A percentile compares a stretch with the other conserved stretches of the same genome.
Conservation (phyloP, 2,329 filamentous ascomycete species). For the Alternaria alternata region DNA sequence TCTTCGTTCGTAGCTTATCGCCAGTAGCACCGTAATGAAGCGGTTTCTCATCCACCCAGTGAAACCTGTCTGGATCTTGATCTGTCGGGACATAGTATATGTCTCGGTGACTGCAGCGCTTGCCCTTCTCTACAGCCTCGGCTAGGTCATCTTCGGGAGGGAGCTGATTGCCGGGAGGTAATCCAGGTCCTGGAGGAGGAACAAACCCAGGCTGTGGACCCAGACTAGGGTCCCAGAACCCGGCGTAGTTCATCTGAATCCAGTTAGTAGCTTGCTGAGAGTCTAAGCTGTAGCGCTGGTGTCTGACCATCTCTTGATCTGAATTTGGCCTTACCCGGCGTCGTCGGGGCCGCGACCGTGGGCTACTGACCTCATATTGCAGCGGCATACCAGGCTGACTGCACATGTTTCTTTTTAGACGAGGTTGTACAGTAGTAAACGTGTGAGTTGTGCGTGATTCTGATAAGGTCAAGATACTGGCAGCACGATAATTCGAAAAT, state of each 20-base stretch:
- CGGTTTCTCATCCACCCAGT: slow-evolving; percentile 17
- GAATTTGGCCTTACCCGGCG: not conserved
- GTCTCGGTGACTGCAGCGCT: slow-evolving; percentile 17
- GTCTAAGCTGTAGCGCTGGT: not conserved
- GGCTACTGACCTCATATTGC: not conserved
- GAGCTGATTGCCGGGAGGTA: not conserved
- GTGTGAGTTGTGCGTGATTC: not conserved
- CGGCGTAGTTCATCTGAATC: not conserved
- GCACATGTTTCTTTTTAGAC: not conserved
- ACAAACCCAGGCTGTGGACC: not conserved
- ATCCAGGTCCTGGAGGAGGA: not conserved
- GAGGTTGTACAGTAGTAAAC: not conserved
- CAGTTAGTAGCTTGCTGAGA: not conserved
- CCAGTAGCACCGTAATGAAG: slow-evolving; percentile 1
- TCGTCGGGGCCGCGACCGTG: not conserved
- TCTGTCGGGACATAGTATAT: slow-evolving; percentile 11
- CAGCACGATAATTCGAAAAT: not conserved
- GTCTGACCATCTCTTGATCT: not conserved
- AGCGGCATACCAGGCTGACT: not conserved
- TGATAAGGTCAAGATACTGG: not conserved
- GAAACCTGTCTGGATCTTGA: slow-evolving; percentile 9
- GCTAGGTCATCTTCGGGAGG: slow-evolving; percentile 9
- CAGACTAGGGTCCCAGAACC: not conserved
- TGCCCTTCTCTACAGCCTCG: slow-evolving; percentile 21
- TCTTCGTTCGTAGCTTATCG: slow-evolving; percentile 18